Evolutionary conservation across 164 flowering plant species (phyloP).

Genomic region (Nymphaea thermarum): DNA sequence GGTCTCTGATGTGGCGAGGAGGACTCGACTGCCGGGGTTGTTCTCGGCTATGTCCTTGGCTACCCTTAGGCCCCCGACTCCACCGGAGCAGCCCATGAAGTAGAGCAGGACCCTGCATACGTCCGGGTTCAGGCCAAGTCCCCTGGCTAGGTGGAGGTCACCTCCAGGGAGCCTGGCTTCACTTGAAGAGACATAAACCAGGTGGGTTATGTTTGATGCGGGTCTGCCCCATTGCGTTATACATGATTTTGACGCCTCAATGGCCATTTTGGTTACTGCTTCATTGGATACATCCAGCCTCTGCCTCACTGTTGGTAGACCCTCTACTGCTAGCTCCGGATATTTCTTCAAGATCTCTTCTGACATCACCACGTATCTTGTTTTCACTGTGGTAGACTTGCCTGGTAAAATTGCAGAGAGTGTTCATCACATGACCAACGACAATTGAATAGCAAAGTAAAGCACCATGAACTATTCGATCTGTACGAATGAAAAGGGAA

Average conservation of each 20-base stretch:
- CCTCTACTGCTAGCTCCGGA: slow-evolving; percentile 85
- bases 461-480: no score
- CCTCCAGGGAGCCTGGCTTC: slow-evolving; percentile 93
- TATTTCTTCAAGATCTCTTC: slow-evolving; percentile 73
- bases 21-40: slow-evolving; percentile 77
- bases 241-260: slow-evolving; percentile 71
- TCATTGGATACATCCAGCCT: slow-evolving; percentile 68
- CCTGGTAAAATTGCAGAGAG: slow-evolving; percentile 23
- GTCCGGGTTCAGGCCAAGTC: slow-evolving; percentile 69
- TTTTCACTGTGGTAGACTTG: slow-evolving; percentile 88
- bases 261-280: slow-evolving; percentile 85
- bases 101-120: slow-evolving; percentile 64
- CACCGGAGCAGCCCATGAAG: slow-evolving; percentile 93
- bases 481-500: no score
- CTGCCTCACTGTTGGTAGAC: slow-evolving; percentile 66
- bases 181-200: slow-evolving; percentile 88
- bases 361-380: slow-evolving; percentile 94
- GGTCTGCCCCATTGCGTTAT: slow-evolving; percentile 81
- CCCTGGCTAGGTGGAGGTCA: slow-evolving; percentile 77
- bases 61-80: slow-evolving; percentile 85
- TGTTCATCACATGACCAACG: neutral
- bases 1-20: slow-evolving; percentile 81
- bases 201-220: slow-evolving; percentile 67
- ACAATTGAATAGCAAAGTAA: no score
- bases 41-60: slow-evolving; percentile 94